A percentile compares a stretch with the other conserved stretches of the same genome.
Conservation (phyloP, 2,329 filamentous ascomycete species). For the Calonectria henricotiae region DNA sequence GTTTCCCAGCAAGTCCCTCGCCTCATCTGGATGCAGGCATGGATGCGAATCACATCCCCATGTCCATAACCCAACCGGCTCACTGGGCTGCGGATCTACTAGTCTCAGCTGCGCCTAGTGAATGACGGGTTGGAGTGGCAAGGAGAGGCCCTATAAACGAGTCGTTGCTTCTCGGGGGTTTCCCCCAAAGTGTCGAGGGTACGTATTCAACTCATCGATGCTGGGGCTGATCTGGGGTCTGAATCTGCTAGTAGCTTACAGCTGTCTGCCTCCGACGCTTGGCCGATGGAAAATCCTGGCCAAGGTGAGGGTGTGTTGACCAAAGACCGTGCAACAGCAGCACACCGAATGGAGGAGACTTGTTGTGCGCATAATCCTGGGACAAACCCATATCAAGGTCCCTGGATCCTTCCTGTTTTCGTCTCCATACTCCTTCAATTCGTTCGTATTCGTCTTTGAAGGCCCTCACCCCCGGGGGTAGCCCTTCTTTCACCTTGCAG, state of each 20-base stretch:
- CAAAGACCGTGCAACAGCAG: not conserved
- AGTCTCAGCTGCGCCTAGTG: conserved; percentile 18
- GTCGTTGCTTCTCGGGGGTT: not conserved
- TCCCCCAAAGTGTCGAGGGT: not conserved
- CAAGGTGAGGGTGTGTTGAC: conserved; percentile 11
- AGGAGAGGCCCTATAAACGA: not conserved
- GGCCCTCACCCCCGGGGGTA: conserved; percentile 1
- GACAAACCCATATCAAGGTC: conserved; percentile 6
- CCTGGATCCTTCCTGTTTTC: not conserved
- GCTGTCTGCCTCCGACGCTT: not conserved
- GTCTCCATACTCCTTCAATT: not conserved
- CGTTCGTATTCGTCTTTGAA: not conserved
- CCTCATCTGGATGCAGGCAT: not conserved
- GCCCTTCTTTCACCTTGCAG: not conserved
- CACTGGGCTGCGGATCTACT: conserved; percentile 10
- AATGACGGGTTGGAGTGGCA: not conserved
- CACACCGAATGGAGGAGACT: not conserved
- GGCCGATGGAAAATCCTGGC: conserved; percentile 9
- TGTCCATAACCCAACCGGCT: not conserved
- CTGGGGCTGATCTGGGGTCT: not conserved
- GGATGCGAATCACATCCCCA: conserved; percentile 15
- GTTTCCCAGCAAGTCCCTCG: not conserved
- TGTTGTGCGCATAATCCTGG: conserved; percentile 8
- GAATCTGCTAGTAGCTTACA: not conserved
- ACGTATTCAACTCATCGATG: conserved; percentile 7